Base-by-base conservation (phyloP, 75 land plant species). In the Pinus albicaulis region DNA sequence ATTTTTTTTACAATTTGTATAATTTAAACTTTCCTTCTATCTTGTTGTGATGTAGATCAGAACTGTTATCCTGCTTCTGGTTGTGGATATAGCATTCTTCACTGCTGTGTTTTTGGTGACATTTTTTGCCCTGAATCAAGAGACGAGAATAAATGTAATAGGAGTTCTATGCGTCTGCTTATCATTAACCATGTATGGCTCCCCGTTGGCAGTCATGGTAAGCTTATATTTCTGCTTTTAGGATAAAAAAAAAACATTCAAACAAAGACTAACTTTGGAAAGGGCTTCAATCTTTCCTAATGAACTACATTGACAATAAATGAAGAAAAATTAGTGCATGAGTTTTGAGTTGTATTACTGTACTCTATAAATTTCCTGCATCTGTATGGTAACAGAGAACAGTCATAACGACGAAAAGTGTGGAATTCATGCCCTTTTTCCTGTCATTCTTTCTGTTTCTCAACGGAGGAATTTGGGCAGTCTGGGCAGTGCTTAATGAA, bases 391-490 rank as follows among this genome's bases (percentile, higher is more conserved):
- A 1, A 59, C 92, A 94, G 97, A 84, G 78, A 62, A 85, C 65
- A 5, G 92, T 94, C 38, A 76, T 94, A n/a, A 71, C 62, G 70
- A 90, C 83, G 1, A 88, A 82, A 72, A 92, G 90, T 34, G 95
- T 93, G 70, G 88, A 92, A 82, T 93, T 62, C 86, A 92, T 93
- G 96, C 96, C 96, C 20, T 93, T 93, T 73, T 83, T 74, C 15
- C 85, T 94, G 34, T 90, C 95, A 7, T 84, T 94, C 80, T 94
- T 94, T 75, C 84, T 92, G 23, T 92, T 90, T 66, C 86, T 92
- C 80, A 94, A 92, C 64, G 94, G 81, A 14, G 79, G 82, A 13
- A 77, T 82, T n/a, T 94, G 97, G 97, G 74, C 84, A 17, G 57
- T 23, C 8, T 94, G 93, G 77, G 63, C 96, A 1, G 7, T 84